Evolutionary conservation across 2,329 filamentous ascomycete species (phyloP), one percentile per base, ranked within the genome.

Genomic region (Septoria linicola): DNA sequence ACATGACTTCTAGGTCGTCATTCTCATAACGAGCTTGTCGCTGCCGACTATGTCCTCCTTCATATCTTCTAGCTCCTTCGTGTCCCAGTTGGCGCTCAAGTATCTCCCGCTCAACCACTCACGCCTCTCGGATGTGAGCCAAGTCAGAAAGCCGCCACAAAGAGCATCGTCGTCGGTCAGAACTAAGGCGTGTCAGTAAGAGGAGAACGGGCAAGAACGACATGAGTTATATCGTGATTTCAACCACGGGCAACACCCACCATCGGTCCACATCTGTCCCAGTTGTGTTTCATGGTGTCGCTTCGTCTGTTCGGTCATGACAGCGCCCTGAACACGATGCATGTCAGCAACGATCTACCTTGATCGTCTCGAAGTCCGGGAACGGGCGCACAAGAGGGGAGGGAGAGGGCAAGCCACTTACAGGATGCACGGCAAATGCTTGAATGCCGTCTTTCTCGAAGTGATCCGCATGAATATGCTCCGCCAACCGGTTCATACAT

Each of bases 1-100:
- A 16, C 13, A 4, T 8, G 11, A 36, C 20, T n/a, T 11, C 37
- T 49, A 14, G 43, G 34, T 44, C 41, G 6, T 20, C 54, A 57
- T 54, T 16, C 51, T 49, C 41, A 57, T 45, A n/a, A 39, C 54
- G 23, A 57, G 35, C 43, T 54, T 49, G 41, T 57, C 51, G 11
- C 41, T 43, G 19, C 44, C 47, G 4, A 49, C 41, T 13, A 57
- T 57, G 10, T 53, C 49, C 13, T 49, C 44, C 10, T 57, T 52
- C 43, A 20, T 50, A 3, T 17, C 44, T 17, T 54, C 51, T 3
- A 57, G 43, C 32, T 57, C 51, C 19, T 54, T 35, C 16, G 49
- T 41, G 30, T 57, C 54, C 54, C 54, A 57, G 4, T 54, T 57
- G 16, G 30, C 44, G 17, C 37, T 46, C 6, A 54, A 19, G 37